phyloP scores from a whole-genome alignment of 2,329 filamentous ascomycete genomes.

The Waltergamsia citrina region DNA sequence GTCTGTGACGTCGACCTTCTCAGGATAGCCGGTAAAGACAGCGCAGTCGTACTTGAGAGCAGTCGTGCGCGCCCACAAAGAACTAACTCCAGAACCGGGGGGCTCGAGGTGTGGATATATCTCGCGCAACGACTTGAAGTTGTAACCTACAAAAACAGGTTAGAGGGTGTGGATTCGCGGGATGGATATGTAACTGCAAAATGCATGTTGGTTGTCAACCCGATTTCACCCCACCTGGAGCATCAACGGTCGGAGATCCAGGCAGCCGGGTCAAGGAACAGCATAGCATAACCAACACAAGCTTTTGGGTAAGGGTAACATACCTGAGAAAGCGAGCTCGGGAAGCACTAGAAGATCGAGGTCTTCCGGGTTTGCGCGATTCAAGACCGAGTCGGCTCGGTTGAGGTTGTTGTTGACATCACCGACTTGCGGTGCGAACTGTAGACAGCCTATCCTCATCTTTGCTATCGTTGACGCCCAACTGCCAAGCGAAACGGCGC shows the following conservation, averaged over 20 bases:
- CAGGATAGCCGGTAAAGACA: constrained; percentile 67
- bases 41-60: constrained; percentile 58
- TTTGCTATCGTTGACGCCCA: constrained; percentile 8
- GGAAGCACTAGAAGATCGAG: constrained; percentile 66
- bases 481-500: no score
- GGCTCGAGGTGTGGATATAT: constrained; percentile 63
- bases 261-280: no score
- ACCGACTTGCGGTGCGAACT: constrained; percentile 64
- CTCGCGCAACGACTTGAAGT: constrained; percentile 60
- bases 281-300: no score
- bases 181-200: no score
- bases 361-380: constrained; percentile 35
- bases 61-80: constrained; percentile 60
- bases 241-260: no score
- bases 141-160: no score
- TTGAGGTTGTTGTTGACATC: constrained; percentile 62
- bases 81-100: constrained; percentile 54
- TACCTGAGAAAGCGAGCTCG: constrained; percentile 68
- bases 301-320: no score
- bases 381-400: constrained; percentile 55
- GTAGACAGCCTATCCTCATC: constrained; percentile 63
- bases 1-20: constrained; percentile 44
- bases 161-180: no score
- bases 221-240: no score
- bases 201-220: no score